Conservation (phyloP, 176 grass and related monocot species). For the Eragrostis nindensis region DNA sequence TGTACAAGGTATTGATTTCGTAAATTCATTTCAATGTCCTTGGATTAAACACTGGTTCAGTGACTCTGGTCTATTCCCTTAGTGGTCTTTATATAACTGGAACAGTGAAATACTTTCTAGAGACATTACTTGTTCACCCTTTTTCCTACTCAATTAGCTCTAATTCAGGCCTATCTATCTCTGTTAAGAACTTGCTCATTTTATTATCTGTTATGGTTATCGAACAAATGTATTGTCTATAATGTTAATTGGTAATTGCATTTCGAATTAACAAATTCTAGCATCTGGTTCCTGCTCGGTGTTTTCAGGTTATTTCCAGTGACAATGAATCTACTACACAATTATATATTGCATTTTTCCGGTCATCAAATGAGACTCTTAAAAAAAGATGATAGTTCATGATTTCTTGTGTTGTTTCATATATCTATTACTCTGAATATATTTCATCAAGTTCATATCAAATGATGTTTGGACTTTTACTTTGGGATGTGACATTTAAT, state of each 20-base stretch:
- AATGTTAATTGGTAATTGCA: neutral
- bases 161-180: neutral
- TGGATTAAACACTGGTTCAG: neutral
- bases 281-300: neutral
- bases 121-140: neutral
- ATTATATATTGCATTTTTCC: neutral
- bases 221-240: neutral
- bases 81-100: neutral
- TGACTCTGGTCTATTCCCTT: neutral
- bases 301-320: neutral
- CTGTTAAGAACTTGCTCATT: neutral
- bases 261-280: neutral
- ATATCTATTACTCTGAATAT: neutral
- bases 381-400: neutral
- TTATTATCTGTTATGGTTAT: neutral
- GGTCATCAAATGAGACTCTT: neutral
- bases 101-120: neutral
- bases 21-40: conserved; percentile 6
- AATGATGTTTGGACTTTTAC: neutral
- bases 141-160: neutral
- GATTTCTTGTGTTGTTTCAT: neutral
- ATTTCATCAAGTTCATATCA: neutral
- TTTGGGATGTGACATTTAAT: neutral
- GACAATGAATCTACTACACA: neutral
- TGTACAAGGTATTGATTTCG: conserved; percentile 82